Conservation (phyloP, 495 filamentous ascomycete species). For the Talaromyces wortmannii region DNA sequence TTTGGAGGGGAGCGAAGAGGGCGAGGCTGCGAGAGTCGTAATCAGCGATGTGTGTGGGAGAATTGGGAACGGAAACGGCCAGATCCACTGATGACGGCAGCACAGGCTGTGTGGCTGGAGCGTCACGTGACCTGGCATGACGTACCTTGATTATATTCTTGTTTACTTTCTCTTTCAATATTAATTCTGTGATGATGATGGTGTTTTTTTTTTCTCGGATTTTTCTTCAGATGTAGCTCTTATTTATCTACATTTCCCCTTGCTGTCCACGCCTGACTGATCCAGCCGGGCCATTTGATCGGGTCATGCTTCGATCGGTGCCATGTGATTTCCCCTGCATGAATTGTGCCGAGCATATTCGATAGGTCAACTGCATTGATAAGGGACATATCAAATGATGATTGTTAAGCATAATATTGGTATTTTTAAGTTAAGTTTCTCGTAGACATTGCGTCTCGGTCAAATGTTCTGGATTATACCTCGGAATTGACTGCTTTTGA, state of each 20-base stretch:
- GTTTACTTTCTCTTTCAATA: no score
- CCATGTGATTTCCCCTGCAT: not conserved
- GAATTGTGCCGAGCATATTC: no score
- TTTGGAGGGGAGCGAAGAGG: not conserved
- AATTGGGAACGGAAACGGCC: not conserved
- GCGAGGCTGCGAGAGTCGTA: not conserved
- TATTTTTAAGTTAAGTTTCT: no score
- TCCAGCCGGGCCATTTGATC: not conserved
- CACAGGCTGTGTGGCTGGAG: not conserved
- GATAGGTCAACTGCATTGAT: no score
- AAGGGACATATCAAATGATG: no score
- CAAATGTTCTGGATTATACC: no score
- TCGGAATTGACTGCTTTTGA: no score
- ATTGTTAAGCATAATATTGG: no score
- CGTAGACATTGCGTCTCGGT: no score
- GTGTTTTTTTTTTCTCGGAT: no score
- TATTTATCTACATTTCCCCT: not conserved
- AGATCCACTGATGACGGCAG: constrained; percentile 2
- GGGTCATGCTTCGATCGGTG: not conserved
- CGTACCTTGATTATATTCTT: not conserved
- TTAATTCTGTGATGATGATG: no score
- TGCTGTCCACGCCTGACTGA: not conserved
- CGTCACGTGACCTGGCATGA: constrained; percentile 4
- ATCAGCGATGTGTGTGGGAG: not conserved
- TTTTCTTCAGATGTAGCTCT: no score